Percentiles rank a stretch among this genome's conserved stretches.
These are phyloP conservation scores for Triticum monococcum DNA, from an alignment of 176 grass and related monocot species.

Conservation along the genomic window DNA sequence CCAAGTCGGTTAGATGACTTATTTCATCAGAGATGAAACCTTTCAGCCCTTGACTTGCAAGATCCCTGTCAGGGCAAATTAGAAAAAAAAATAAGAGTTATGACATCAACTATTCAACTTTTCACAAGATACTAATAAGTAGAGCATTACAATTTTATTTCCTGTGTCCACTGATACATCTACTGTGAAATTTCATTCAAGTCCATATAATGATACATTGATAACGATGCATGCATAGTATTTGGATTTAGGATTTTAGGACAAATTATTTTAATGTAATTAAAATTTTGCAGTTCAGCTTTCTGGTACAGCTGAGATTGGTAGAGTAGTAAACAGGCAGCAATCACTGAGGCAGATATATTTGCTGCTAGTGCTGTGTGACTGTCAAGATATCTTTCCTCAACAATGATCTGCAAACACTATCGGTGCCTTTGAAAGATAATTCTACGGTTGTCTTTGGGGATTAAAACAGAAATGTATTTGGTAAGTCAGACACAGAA, in stretches of 20 bases:
- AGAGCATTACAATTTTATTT: background rate
- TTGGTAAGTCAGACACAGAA: background rate
- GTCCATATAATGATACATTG: too few species aligned
- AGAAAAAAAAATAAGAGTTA: background rate
- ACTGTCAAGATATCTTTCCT: background rate
- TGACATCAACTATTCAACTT: background rate
- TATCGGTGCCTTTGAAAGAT: background rate
- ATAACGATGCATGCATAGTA: background rate
- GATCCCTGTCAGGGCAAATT: constrained; percentile 51
- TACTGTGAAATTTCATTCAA: background rate
- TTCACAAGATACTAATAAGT: background rate
- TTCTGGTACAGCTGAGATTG: background rate
- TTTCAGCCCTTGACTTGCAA: constrained; percentile 94
- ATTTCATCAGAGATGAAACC: constrained; percentile 93
- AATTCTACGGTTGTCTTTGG: background rate
- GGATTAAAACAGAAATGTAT: too few species aligned
- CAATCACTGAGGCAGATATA: background rate
- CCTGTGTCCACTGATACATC: background rate
- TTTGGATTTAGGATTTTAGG: too few species aligned
- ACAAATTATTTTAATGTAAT: background rate
- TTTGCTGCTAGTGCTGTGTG: background rate
- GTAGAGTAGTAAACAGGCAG: background rate
- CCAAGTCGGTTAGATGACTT: constrained; percentile 76
- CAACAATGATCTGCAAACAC: background rate
- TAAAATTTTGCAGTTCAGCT: background rate